These are phyloP conservation scores for Solanum hybrid DNA, from an alignment of 305 asterid species.

Conservation along the genomic window DNA sequence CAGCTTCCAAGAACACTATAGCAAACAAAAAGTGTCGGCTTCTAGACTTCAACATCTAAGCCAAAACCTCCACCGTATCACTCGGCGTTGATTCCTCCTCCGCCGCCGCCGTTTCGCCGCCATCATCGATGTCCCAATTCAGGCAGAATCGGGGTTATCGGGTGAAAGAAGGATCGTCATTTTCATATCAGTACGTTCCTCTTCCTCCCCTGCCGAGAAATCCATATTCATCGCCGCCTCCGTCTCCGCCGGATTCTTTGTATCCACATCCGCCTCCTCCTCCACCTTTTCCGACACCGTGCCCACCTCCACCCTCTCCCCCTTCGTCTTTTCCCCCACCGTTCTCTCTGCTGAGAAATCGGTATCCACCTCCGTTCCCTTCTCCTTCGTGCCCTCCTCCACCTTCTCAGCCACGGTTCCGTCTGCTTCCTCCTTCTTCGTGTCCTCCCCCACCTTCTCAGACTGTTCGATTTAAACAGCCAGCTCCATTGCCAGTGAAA, in stretches of 20 bases:
- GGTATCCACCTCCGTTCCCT: not conserved
- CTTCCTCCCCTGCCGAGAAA: not conserved
- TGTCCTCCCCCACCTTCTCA: not conserved
- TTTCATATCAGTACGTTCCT: slow-evolving; percentile 1
- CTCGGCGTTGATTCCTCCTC: not conserved
- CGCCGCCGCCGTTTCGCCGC: not conserved
- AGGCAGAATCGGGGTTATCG: not conserved
- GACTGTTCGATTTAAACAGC: slow-evolving; percentile 31
- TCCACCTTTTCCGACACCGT: not conserved
- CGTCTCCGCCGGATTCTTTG: not conserved
- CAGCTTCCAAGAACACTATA: not conserved
- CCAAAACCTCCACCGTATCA: not conserved
- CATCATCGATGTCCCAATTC: not conserved
- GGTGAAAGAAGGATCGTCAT: not conserved
- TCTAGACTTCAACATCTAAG: not conserved
- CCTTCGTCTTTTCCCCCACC: not conserved
- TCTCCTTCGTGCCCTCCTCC: not conserved
- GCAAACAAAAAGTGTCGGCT: too few species aligned
- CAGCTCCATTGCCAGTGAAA: slow-evolving; percentile 31
- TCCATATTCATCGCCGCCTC: not conserved
- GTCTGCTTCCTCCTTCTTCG: not conserved
- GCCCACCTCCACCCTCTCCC: not conserved
- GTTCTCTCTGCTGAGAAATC: not conserved
- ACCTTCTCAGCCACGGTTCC: not conserved
- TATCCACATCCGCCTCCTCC: not conserved